Percentiles rank a stretch among this genome's conserved stretches.
Evolutionary conservation across 2,329 filamentous ascomycete species (phyloP).

Genomic region (Chaetothyriales sp.): DNA sequence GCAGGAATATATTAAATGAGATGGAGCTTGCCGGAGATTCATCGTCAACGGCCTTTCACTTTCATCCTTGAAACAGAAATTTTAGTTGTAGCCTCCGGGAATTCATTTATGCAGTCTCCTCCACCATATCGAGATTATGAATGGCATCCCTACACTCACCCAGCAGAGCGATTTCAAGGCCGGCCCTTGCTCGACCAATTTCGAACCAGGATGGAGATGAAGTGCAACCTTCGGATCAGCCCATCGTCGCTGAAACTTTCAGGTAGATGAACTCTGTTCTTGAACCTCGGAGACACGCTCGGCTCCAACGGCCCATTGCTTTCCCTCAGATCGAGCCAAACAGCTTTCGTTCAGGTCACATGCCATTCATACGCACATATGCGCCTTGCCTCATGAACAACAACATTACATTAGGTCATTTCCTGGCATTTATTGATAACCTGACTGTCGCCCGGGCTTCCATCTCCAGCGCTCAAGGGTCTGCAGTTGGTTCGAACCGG

Average conservation of each 20-base stretch:
- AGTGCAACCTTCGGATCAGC: too few species aligned
- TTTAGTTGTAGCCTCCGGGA: too few species aligned
- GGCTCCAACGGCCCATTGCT: conserved; percentile 4
- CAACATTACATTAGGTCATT: conserved; percentile 4
- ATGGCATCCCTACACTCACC: too few species aligned
- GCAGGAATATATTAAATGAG: too few species aligned
- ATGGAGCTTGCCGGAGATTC: too few species aligned
- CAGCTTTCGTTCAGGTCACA: background rate
- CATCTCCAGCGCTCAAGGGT: conserved; percentile 5
- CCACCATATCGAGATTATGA: too few species aligned
- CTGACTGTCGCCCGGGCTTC: conserved; percentile 5
- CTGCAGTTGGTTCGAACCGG: conserved; percentile 3
- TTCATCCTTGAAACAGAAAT: too few species aligned
- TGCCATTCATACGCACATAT: conserved; percentile 9
- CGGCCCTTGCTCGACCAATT: background rate
- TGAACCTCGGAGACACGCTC: background rate
- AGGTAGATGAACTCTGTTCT: background rate
- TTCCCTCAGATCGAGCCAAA: conserved; percentile 8
- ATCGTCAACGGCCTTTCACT: too few species aligned
- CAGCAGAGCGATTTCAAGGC: background rate
- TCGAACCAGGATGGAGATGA: too few species aligned
- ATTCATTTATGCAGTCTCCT: too few species aligned
- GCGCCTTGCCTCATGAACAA: conserved; percentile 3
- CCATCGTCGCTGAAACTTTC: background rate
- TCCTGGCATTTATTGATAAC: conserved; percentile 12